Conservation (phyloP, 2,329 filamentous ascomycete species). For the Penicillium decumbens region DNA sequence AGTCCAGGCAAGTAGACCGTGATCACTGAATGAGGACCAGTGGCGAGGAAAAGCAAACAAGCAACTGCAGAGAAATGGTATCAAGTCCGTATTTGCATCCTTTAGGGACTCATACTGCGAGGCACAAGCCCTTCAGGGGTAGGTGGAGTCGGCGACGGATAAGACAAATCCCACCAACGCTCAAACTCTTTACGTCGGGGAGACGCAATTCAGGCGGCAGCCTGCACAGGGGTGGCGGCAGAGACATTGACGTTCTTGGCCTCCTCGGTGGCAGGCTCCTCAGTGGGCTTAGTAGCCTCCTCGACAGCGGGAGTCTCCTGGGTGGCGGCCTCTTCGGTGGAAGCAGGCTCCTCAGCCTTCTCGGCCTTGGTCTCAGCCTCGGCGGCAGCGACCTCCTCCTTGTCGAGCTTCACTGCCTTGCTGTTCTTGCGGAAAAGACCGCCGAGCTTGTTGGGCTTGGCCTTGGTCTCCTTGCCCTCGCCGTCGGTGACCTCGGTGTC, state of each 20-base stretch:
- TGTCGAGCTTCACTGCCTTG: constrained; percentile 45
- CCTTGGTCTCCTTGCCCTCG: constrained; percentile 40
- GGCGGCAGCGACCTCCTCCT: constrained; percentile 33
- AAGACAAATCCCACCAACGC: constrained; percentile 41
- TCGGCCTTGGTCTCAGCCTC: constrained; percentile 33
- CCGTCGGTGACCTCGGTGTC: constrained; percentile 47
- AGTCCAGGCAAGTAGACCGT: constrained; percentile 7
- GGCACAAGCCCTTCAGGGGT: constrained; percentile 18
- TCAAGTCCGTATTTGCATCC: constrained; percentile 19
- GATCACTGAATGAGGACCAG: constrained; percentile 20
- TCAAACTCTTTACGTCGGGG: constrained; percentile 38
- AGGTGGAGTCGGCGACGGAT: constrained; percentile 25
- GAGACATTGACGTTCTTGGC: constrained; percentile 34
- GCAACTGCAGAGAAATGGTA: constrained; percentile 17
- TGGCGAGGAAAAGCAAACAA: constrained; percentile 26
- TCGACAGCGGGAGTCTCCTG: constrained; percentile 21
- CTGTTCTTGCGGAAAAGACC: constrained; percentile 48
- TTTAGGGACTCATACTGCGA: constrained; percentile 11
- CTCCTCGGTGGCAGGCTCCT: constrained; percentile 26
- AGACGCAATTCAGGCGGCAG: constrained; percentile 40
- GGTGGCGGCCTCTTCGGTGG: constrained; percentile 20
- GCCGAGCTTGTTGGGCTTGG: constrained; percentile 43
- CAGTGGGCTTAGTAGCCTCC: constrained; percentile 25
- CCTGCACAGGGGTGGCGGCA: constrained; percentile 38
- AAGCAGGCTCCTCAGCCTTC: constrained; percentile 24